Base-by-base conservation (phyloP, 2,329 filamentous ascomycete genomes). In the Neoscytalidium dimidiatum region DNA sequence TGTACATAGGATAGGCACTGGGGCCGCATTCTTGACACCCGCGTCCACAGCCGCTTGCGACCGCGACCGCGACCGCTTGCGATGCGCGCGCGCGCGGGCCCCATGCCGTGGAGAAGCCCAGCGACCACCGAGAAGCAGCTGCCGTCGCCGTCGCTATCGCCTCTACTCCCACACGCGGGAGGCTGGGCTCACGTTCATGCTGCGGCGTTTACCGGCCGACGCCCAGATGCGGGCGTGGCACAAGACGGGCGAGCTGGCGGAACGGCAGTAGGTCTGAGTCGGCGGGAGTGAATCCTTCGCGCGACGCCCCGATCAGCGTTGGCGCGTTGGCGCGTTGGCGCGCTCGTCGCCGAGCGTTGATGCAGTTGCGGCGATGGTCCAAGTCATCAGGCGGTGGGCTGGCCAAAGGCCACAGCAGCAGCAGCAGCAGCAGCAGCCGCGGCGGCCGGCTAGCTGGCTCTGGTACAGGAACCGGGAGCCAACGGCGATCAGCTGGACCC, bases 251-350 rank as follows among this genome's bases (percentile, higher is more conserved):
- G 28, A 13, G 49, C 49, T 35, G 26, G 38, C 26, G 17, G 49
- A n/a, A 21, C 52, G 33, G 52, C 23, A 23, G n/a, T 33, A 48
- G 19, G 11, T 13, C 44, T 48, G 14, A 56, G 52, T 31, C 21
- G 49, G 49, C 49, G 49, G 52, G 52, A 41, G 52, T 21, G 52
- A 19, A 26, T 56, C 52, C 52, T 56, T 56, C 31, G 52, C 21
- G 51, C 44, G 19, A 14, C 51, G 51, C 51, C n/a, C 51, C 51
- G 52, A 56, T 56, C 33, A 14, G 33, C 52, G 33, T 31, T 19
- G 33, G 33, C 23, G 31, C 14, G n/a, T n/a, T n/a, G n/a, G n/a
- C n/a, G n/a, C n/a, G n/a, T n/a, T n/a, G n/a, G n/a, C n/a, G n/a
- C n/a, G n/a, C n/a, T n/a, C n/a, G n/a, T n/a, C n/a, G n/a, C n/a